Conservation (phyloP, 129 eudicot genomes). For the Escallonia herrerae region DNA sequence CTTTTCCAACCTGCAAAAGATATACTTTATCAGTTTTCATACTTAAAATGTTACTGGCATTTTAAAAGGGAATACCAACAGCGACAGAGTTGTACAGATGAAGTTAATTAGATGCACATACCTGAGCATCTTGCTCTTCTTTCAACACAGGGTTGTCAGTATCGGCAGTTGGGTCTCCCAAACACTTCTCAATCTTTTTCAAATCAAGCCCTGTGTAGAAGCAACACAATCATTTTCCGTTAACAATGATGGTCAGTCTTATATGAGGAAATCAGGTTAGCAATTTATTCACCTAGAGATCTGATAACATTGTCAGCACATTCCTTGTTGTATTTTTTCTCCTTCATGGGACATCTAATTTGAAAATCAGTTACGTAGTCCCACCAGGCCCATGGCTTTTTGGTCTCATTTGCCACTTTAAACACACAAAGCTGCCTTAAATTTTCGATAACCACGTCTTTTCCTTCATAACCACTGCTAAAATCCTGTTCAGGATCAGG, state of each 20-base stretch:
- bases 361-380: conserved; percentile 95
- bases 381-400: conserved; percentile 96
- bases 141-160: conserved; percentile 75
- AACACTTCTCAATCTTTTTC: conserved; percentile 70
- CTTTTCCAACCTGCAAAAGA: conserved; percentile 67
- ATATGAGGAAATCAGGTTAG: not conserved
- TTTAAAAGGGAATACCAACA: not conserved
- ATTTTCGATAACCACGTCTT: conserved; percentile 85
- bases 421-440: conserved; percentile 84
- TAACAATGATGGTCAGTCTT: conserved; percentile 1
- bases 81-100: not conserved
- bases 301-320: conserved; percentile 77
- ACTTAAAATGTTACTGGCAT: not conserved
- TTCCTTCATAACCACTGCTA: conserved; percentile 81
- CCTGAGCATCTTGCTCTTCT: conserved; percentile 93
- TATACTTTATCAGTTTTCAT: not conserved
- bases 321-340: conserved; percentile 82
- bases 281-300: conserved; percentile 49
- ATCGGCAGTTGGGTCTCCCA: conserved; percentile 89
- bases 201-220: conserved; percentile 59
- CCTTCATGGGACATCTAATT: conserved; percentile 96
- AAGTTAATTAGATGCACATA: conserved; percentile 13
- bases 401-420: conserved; percentile 71
- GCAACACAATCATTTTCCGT: not conserved
- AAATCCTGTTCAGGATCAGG: conserved; percentile 98